A percentile compares a stretch with the other conserved stretches of the same genome.
Evolutionary conservation across 169 alveolate species (phyloP).

Genomic region (Cryptosporidium canis): DNA sequence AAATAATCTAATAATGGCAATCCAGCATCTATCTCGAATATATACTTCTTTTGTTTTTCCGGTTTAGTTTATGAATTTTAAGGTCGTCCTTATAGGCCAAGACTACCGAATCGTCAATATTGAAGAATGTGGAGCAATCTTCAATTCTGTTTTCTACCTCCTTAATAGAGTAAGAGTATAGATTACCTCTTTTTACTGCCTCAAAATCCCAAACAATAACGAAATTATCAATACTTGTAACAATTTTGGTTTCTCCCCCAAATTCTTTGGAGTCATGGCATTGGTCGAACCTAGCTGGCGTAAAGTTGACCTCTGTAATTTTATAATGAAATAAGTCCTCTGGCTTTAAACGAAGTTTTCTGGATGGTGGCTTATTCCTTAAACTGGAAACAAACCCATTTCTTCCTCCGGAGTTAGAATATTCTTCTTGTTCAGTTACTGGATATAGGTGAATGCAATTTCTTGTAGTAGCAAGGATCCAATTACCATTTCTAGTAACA

Average conservation of each 20-base stretch:
- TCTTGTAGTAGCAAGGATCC: slow-evolving; percentile 82
- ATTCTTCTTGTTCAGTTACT: slow-evolving; percentile 66
- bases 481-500: slow-evolving; percentile 79
- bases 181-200: slow-evolving; percentile 78
- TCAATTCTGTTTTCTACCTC: slow-evolving; percentile 74
- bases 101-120: slow-evolving; percentile 46
- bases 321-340: slow-evolving; percentile 78
- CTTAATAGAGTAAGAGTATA: slow-evolving; percentile 76
- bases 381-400: slow-evolving; percentile 74
- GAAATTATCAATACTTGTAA: slow-evolving; percentile 76
- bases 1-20: not conserved
- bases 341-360: slow-evolving; percentile 76
- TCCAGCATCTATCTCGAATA: not conserved
- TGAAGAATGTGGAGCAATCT: slow-evolving; percentile 50
- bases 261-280: slow-evolving; percentile 64
- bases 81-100: slow-evolving; percentile 48
- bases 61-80: slow-evolving; percentile 43
- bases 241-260: slow-evolving; percentile 75
- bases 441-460: slow-evolving; percentile 80
- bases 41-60: slow-evolving; percentile 46
- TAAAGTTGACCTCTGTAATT: slow-evolving; percentile 76
- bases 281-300: slow-evolving; percentile 84
- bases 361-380: slow-evolving; percentile 80
- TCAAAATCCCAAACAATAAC: slow-evolving; percentile 81
- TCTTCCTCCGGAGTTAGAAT: slow-evolving; percentile 74